Percentiles rank a stretch among this genome's conserved stretches.
Conservation (phyloP, 306 rosid genomes). For the Fragaria iinumae region DNA sequence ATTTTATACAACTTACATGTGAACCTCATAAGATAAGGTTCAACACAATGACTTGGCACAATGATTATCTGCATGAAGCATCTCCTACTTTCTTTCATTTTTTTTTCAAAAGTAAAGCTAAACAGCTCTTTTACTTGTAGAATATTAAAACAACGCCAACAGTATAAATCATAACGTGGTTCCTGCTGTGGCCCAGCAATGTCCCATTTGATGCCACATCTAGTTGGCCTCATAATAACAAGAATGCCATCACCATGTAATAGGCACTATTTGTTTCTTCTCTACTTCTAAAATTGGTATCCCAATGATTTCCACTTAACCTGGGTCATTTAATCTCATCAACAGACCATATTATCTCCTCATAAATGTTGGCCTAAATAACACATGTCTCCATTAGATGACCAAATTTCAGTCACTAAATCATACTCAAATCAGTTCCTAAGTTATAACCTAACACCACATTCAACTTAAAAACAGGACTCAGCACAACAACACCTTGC, state of each 20-base stretch:
- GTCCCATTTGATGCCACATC: neutral
- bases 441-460: neutral
- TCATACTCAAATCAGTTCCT: neutral
- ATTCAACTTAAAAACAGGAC: neutral
- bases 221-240: neutral
- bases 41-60: slow-evolving; percentile 3
- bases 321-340: neutral
- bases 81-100: neutral
- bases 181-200: neutral
- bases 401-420: neutral
- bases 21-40: slow-evolving; percentile 6
- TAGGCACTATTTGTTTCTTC: neutral
- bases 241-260: neutral
- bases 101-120: neutral
- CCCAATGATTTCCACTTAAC: neutral
- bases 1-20: neutral
- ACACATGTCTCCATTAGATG: neutral
- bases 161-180: neutral
- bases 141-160: neutral
- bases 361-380: neutral
- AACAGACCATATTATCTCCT: neutral
- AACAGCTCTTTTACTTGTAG: neutral
- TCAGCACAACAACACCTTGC: neutral
- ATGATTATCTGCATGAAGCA: neutral
- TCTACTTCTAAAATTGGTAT: neutral